phyloP scores from a whole-genome alignment of 768 basidiomycete species.

The Xanthoconium stramineum region DNA sequence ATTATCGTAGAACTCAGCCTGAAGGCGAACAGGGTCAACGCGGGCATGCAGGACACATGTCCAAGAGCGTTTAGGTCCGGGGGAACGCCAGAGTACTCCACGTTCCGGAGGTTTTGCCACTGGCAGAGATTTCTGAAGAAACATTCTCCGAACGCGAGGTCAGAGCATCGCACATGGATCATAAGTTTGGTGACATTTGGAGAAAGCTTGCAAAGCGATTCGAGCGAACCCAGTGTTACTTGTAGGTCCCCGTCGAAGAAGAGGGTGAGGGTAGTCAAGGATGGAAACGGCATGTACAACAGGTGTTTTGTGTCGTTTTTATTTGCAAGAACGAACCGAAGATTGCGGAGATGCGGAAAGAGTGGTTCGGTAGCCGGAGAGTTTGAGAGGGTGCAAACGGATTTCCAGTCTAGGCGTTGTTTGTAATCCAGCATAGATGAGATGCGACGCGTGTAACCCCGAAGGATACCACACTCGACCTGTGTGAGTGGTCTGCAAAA shows the following conservation, averaged over 20 bases:
- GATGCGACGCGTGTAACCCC: background rate
- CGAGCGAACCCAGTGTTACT: background rate
- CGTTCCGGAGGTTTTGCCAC: background rate
- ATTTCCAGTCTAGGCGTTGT: background rate
- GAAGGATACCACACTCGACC: background rate
- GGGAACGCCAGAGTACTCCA: background rate
- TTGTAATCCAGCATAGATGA: background rate
- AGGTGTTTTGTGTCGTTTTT: background rate
- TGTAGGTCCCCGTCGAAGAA: too few relatives aligned
- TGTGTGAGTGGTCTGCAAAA: background rate
- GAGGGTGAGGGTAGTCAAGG: background rate
- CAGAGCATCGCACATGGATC: background rate
- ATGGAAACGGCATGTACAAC: background rate
- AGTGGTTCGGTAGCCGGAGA: background rate
- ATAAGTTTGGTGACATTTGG: background rate
- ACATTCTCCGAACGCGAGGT: background rate
- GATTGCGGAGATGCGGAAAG: background rate
- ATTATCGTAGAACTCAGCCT: background rate
- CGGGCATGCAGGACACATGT: slow-evolving; percentile 1
- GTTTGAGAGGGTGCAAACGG: background rate
- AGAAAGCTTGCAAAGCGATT: background rate
- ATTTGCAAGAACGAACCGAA: background rate
- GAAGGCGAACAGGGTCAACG: background rate
- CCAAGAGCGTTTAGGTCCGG: background rate
- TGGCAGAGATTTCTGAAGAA: background rate